These are phyloP conservation scores for Marvania coccoides DNA, from an alignment of 139 green algal species.

Conservation along the genomic window DNA sequence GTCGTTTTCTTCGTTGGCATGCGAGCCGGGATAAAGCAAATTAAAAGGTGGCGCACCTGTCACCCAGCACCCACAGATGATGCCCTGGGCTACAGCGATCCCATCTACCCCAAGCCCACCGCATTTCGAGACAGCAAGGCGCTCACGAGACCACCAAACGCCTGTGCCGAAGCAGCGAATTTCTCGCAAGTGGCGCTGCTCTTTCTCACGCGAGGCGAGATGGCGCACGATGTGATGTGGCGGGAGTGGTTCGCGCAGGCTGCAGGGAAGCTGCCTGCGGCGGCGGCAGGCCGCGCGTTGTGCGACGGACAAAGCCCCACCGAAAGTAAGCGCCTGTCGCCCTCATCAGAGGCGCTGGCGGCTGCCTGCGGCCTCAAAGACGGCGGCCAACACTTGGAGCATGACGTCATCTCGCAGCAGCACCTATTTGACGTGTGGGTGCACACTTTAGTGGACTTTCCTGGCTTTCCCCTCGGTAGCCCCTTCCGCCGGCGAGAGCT, in stretches of 20 bases:
- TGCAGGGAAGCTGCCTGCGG: neutral
- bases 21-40: neutral
- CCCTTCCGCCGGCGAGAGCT: conserved; percentile 3
- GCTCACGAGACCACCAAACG: neutral
- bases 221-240: conserved; percentile 17
- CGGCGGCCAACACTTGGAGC: no score
- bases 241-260: neutral
- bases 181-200: conserved; percentile 24
- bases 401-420: neutral
- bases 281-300: neutral
- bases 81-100: neutral
- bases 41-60: neutral
- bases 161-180: neutral
- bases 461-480: neutral
- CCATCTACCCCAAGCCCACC: neutral
- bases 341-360: neutral
- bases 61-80: neutral
- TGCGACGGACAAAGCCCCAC: neutral
- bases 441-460: neutral
- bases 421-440: conserved; percentile 21
- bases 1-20: neutral
- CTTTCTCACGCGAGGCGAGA: conserved; percentile 16
- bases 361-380: neutral
- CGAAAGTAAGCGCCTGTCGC: neutral
- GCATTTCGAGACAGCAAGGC: neutral